A percentile compares a stretch with the other conserved stretches of the same genome.
Evolutionary conservation across 2,329 filamentous ascomycete species (phyloP).

Genomic region (Beauveria sp.): DNA sequence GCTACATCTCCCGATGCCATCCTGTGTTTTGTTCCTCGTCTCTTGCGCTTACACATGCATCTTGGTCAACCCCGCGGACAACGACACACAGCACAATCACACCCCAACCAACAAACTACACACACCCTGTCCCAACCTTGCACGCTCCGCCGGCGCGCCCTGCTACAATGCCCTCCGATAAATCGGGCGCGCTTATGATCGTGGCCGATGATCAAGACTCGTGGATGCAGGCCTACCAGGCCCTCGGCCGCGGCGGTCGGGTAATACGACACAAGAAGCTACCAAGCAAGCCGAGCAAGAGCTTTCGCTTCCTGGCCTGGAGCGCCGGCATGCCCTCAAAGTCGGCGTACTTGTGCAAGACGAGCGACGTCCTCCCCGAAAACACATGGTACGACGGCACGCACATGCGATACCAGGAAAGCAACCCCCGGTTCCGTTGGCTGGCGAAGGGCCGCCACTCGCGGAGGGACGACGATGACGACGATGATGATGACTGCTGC

Average conservation of each 20-base stretch:
- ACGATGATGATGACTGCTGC: not conserved
- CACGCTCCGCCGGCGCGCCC: too few relatives aligned
- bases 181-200: not conserved
- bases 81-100: not conserved
- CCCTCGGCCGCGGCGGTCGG: not conserved
- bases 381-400: conserved; percentile 13
- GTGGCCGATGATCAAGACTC: not conserved
- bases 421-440: not conserved
- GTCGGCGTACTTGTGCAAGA: conserved; percentile 20
- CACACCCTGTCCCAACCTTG: not conserved
- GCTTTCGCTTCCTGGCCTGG: conserved; percentile 22
- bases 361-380: conserved; percentile 19
- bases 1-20: not conserved
- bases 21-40: not conserved
- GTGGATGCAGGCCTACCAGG: not conserved
- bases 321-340: conserved; percentile 20
- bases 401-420: not conserved
- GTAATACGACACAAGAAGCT: conserved; percentile 15
- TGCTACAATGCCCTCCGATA: not conserved
- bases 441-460: not conserved
- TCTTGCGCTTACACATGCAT: not conserved
- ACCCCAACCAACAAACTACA: not conserved
- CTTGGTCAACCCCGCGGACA: not conserved
- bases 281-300: conserved; percentile 18
- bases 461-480: not conserved